Evolutionary conservation across 2,329 filamentous ascomycete species (phyloP).

Genomic region (Arthroderma sp.): DNA sequence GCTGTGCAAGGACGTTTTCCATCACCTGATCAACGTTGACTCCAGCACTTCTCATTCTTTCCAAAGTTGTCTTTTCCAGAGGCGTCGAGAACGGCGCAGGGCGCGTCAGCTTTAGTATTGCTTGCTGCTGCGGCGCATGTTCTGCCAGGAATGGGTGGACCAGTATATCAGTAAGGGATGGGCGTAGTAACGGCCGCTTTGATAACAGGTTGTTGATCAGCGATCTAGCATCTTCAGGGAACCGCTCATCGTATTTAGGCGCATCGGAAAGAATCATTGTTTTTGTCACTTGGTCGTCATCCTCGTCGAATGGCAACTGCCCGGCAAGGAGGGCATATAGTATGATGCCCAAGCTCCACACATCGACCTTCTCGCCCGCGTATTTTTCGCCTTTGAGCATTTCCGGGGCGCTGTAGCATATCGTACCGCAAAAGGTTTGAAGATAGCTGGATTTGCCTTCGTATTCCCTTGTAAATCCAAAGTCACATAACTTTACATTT

Average conservation of each 20-base stretch:
- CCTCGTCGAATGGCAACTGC: slow-evolving; percentile 85
- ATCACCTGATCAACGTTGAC: slow-evolving; percentile 91
- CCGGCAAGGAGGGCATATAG: slow-evolving; percentile 71
- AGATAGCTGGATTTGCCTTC: slow-evolving; percentile 88
- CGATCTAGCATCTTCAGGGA: slow-evolving; percentile 63
- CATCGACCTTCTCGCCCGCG: slow-evolving; percentile 92
- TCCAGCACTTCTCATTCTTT: slow-evolving; percentile 84
- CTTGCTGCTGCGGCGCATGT: slow-evolving; percentile 74
- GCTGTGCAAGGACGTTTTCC: slow-evolving; percentile 79
- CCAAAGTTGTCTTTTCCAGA: slow-evolving; percentile 78
- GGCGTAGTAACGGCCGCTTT: slow-evolving; percentile 74
- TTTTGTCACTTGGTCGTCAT: slow-evolving; percentile 80
- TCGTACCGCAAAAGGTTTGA: slow-evolving; percentile 93
- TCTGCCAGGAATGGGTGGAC: slow-evolving; percentile 78
- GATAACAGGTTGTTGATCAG: slow-evolving; percentile 72
- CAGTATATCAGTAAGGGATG: slow-evolving; percentile 71
- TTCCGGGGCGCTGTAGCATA: slow-evolving; percentile 95
- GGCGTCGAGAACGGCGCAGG: slow-evolving; percentile 71
- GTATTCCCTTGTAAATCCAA: slow-evolving; percentile 95
- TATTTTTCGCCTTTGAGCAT: slow-evolving; percentile 99
- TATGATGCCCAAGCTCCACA: slow-evolving; percentile 94
- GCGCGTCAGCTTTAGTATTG: slow-evolving; percentile 70
- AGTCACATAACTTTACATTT: slow-evolving; percentile 95
- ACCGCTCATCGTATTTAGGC: slow-evolving; percentile 66
- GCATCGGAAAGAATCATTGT: slow-evolving; percentile 73